Evolutionary conservation across 1,284 basidiomycete genomes (phyloP).

Genomic region (Rhodotorula sp.): DNA sequence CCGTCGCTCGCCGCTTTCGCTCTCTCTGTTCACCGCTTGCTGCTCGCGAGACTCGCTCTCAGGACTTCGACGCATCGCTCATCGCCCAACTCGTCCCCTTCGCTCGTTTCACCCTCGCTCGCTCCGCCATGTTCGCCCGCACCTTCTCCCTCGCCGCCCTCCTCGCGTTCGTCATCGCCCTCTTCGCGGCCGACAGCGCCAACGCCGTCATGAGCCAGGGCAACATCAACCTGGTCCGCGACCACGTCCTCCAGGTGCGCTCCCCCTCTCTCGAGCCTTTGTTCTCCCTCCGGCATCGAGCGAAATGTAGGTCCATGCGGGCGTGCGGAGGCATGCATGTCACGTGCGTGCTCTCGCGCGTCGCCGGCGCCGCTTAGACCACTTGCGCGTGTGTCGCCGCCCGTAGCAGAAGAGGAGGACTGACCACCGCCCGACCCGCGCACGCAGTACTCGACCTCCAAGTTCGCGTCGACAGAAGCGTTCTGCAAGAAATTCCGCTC

Average conservation of each 20-base stretch:
- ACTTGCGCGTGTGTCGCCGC: too few species aligned
- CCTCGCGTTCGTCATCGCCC: conserved; percentile 3
- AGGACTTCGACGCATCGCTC: background rate
- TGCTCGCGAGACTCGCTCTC: background rate
- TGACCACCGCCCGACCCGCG: background rate
- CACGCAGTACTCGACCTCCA: background rate
- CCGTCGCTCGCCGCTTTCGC: background rate
- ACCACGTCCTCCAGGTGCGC: conserved; percentile 19
- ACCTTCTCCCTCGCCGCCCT: conserved; percentile 4
- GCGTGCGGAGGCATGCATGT: too few species aligned
- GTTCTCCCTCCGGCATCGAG: too few species aligned
- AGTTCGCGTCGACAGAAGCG: conserved; percentile 8
- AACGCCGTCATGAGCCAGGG: conserved; percentile 18
- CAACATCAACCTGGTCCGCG: conserved; percentile 11
- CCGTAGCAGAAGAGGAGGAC: too few species aligned
- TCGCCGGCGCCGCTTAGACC: too few species aligned
- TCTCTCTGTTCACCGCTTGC: background rate
- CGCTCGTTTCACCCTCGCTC: background rate
- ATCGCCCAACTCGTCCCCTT: background rate
- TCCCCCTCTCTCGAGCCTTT: background rate
- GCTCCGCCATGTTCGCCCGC: conserved; percentile 17
- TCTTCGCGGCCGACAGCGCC: background rate
- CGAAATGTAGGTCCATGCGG: too few species aligned
- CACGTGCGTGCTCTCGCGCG: too few species aligned
- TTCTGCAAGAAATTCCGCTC: conserved; percentile 21